phyloP scores from a whole-genome alignment of 2,329 filamentous ascomycete species.

The Apiospora kogelbergensis region DNA sequence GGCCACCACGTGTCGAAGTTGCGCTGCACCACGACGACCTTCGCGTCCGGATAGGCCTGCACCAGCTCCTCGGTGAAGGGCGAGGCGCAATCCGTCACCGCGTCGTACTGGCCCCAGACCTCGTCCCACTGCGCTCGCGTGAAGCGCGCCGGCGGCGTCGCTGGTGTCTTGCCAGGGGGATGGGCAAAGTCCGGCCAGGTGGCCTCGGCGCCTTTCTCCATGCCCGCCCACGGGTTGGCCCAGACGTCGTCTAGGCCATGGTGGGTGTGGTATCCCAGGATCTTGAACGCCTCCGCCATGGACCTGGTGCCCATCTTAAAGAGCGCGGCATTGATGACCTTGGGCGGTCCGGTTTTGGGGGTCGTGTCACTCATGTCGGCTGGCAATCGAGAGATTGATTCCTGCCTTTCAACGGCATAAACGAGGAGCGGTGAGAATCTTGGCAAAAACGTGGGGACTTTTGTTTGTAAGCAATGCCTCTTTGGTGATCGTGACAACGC shows the following conservation, averaged over 20 bases:
- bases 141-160: background rate
- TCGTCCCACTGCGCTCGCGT: conserved; percentile 16
- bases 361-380: background rate
- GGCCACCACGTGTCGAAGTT: conserved; percentile 24
- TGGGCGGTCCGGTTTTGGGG: background rate
- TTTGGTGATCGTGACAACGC: background rate
- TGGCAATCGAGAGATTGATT: background rate
- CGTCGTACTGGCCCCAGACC: conserved; percentile 18
- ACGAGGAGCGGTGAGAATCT: background rate
- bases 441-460: background rate
- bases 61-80: conserved; percentile 20
- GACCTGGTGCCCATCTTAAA: conserved; percentile 18
- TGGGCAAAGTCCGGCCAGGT: conserved; percentile 12
- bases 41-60: conserved; percentile 22
- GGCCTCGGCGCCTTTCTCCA: conserved; percentile 19
- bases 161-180: background rate
- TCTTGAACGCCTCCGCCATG: conserved; percentile 17
- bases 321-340: conserved; percentile 16
- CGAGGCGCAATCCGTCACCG: conserved; percentile 20
- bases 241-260: conserved; percentile 15
- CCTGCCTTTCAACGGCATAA: background rate
- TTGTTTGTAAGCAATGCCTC: background rate
- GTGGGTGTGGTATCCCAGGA: conserved; percentile 12
- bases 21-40: conserved; percentile 23
- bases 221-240: conserved; percentile 17